These are phyloP conservation scores for Aspergillus nomiae DNA, from an alignment of 2,329 filamentous ascomycete genomes.

Conservation along the genomic window DNA sequence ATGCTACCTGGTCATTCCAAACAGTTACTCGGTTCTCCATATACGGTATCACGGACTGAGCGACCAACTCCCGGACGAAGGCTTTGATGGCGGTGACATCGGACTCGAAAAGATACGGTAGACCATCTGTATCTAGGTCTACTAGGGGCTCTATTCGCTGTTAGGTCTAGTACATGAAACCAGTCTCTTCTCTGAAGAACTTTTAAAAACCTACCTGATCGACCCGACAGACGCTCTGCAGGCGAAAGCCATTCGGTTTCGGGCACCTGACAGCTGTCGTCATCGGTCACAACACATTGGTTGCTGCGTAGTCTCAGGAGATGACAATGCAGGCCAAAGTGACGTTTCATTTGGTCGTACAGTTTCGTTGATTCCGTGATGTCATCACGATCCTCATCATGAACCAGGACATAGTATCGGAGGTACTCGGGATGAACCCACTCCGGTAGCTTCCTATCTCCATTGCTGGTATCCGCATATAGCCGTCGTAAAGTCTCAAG, in stretches of 20 bases:
- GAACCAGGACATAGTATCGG: constrained; percentile 92
- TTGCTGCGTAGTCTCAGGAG: constrained; percentile 81
- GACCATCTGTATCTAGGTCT: constrained; percentile 66
- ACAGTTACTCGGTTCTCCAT: constrained; percentile 91
- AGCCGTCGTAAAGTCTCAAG: constrained; percentile 84
- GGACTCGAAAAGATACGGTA: constrained; percentile 84
- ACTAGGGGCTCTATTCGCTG: constrained; percentile 40
- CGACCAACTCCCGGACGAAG: constrained; percentile 92
- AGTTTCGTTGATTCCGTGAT: constrained; percentile 84
- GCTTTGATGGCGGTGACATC: constrained; percentile 85
- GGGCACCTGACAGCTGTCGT: constrained; percentile 82
- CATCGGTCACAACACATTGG: constrained; percentile 84
- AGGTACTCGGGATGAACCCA: constrained; percentile 94
- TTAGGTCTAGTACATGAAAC: constrained; percentile 7
- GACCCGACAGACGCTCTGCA: constrained; percentile 74
- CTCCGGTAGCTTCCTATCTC: constrained; percentile 69
- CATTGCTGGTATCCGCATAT: constrained; percentile 81
- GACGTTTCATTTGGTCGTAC: constrained; percentile 99
- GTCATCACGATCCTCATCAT: constrained; percentile 94
- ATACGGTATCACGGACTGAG: constrained; percentile 88
- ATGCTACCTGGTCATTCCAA: constrained; percentile 98
- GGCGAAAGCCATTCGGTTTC: constrained; percentile 88
- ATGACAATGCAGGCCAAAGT: constrained; percentile 94
- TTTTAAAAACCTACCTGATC: constrained; percentile 51
- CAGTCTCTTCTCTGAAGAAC: neutral